phyloP scores from a whole-genome alignment of 2,329 filamentous ascomycete species.

The Paecilomyces sp. region DNA sequence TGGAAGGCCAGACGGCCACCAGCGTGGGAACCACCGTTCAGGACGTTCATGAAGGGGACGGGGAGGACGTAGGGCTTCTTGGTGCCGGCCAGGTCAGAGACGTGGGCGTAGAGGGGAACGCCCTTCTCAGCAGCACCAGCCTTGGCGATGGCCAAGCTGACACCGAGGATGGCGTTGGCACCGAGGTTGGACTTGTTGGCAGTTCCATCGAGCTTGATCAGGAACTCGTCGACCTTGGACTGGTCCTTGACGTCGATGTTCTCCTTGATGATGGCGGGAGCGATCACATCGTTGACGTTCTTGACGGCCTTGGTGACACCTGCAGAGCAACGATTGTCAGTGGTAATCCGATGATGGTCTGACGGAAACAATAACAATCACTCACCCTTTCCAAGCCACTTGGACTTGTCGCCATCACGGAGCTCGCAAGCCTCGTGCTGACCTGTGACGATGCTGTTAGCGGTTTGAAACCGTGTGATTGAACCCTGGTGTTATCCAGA shows the following conservation, averaged over 20 bases:
- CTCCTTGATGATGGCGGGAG: conserved; percentile 74
- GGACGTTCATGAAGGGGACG: conserved; percentile 89
- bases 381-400: conserved; percentile 76
- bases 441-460: conserved; percentile 44
- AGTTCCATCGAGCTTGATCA: conserved; percentile 78
- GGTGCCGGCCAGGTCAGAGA: conserved; percentile 79
- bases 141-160: conserved; percentile 78
- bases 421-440: conserved; percentile 89
- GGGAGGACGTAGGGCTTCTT: conserved; percentile 89
- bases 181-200: conserved; percentile 82
- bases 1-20: conserved; percentile 93
- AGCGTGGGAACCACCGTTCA: conserved; percentile 92
- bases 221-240: conserved; percentile 73
- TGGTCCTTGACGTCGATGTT: conserved; percentile 80
- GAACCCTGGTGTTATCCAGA: neutral
- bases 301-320: conserved; percentile 72
- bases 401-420: conserved; percentile 79
- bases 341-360: neutral
- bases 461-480: neutral
- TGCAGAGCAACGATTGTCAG: conserved; percentile 8
- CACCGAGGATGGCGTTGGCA: conserved; percentile 83
- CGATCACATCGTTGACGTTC: conserved; percentile 79
- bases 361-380: no score
- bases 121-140: conserved; percentile 84
- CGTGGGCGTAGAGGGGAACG: conserved; percentile 78